Conservation (phyloP, 768 basidiomycete species). For the Mrakia hoshinonis region DNA sequence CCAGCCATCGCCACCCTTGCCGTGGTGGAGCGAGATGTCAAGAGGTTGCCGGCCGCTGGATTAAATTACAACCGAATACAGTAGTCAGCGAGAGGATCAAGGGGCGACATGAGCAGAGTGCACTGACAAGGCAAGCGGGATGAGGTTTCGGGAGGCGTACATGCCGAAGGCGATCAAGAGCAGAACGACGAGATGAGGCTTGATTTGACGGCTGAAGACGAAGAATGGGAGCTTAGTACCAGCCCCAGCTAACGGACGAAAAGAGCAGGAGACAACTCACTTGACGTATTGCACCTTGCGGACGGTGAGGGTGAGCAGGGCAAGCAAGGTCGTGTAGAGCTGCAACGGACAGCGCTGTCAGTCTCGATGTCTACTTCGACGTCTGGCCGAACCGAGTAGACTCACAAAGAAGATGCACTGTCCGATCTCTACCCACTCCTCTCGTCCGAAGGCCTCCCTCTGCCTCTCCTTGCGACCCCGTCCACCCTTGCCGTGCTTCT, state of each 20-base stretch:
- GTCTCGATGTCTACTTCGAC: not conserved
- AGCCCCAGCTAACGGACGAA: not conserved
- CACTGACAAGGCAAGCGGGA: not conserved
- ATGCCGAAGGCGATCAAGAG: constrained; percentile 13
- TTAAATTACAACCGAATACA: too few species aligned
- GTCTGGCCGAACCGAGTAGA: not conserved
- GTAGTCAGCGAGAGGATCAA: too few species aligned
- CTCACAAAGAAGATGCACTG: constrained; percentile 25
- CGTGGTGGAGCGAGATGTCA: constrained; percentile 19
- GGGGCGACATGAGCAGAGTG: too few species aligned
- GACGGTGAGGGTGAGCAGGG: constrained; percentile 8
- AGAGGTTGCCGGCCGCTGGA: not conserved
- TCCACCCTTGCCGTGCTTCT: constrained; percentile 2
- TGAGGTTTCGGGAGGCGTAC: constrained; percentile 20
- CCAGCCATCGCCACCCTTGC: constrained; percentile 13
- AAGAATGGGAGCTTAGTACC: not conserved
- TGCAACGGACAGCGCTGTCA: not conserved
- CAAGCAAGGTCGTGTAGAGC: constrained; percentile 15
- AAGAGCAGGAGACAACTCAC: not conserved
- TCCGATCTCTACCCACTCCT: constrained; percentile 24
- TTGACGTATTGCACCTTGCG: not conserved
- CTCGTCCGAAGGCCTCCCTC: constrained; percentile 21
- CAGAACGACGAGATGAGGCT: constrained; percentile 8
- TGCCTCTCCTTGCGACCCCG: not conserved
- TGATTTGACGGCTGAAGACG: not conserved